These are phyloP conservation scores for Cinchona pubescens DNA, from an alignment of 257 asterid species.

Conservation along the genomic window DNA sequence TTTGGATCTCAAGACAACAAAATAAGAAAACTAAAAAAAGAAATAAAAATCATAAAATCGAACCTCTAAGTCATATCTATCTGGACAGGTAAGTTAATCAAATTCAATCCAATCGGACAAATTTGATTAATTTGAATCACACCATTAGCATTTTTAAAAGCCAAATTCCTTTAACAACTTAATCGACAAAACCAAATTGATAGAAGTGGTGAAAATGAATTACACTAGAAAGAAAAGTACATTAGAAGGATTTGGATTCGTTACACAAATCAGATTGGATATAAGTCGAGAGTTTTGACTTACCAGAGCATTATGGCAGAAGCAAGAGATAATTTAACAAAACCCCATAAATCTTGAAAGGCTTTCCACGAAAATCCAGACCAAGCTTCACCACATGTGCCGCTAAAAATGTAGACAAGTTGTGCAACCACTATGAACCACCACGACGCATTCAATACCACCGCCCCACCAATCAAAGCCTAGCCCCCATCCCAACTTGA, in stretches of 20 bases:
- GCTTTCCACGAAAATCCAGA: constrained; percentile 48
- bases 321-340: constrained; percentile 49
- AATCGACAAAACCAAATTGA: no score
- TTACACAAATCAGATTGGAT: no score
- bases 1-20: not conserved
- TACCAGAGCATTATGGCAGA: constrained; percentile 67
- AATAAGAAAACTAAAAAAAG: not conserved
- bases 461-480: constrained; percentile 50
- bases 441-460: constrained; percentile 48
- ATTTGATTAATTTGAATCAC: not conserved
- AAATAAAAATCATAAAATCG: no score
- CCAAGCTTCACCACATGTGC: constrained; percentile 59
- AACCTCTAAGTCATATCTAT: no score
- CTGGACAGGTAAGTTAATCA: no score
- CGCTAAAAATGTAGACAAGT: constrained; percentile 41
- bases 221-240: no score
- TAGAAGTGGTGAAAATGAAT: no score
- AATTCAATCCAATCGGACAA: no score
- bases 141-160: not conserved
- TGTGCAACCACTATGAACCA: constrained; percentile 57
- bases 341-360: constrained; percentile 43
- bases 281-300: constrained; percentile 3
- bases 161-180: no score
- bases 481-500: constrained; percentile 58
- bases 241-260: no score